Evolutionary conservation across 768 basidiomycete species (phyloP).

Genomic region (Termitomyces sp.): DNA sequence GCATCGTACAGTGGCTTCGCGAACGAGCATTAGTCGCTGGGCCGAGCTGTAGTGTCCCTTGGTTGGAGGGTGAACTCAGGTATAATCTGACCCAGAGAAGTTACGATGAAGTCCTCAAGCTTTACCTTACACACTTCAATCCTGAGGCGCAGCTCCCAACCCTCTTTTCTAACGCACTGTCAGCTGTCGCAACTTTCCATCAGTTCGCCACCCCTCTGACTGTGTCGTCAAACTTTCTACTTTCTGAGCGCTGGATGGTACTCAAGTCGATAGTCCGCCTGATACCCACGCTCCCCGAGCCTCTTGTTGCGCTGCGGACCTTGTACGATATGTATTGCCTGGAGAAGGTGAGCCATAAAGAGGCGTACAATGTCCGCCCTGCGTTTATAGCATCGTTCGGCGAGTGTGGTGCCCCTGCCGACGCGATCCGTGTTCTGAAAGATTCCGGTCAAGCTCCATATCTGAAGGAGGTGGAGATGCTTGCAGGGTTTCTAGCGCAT

Average conservation of each 20-base stretch:
- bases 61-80: conserved; percentile 14
- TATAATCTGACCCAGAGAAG: conserved; percentile 7
- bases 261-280: conserved; percentile 17
- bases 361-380: conserved; percentile 9
- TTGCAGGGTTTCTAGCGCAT: conserved; percentile 16
- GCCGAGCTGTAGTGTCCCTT: not conserved
- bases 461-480: conserved; percentile 11
- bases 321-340: conserved; percentile 13
- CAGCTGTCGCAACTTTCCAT: not conserved
- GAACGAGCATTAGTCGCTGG: conserved; percentile 8
- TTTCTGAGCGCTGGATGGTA: conserved; percentile 14
- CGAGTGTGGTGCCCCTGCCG: conserved; percentile 9
- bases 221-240: not conserved
- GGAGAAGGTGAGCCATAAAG: not conserved
- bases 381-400: conserved; percentile 18
- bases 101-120: conserved; percentile 11
- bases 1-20: conserved; percentile 6
- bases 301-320: conserved; percentile 6
- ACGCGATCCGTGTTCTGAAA: conserved; percentile 15
- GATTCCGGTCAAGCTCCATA: conserved; percentile 10
- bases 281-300: conserved; percentile 8
- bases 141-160: not conserved
- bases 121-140: conserved; percentile 10
- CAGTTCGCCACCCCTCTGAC: not conserved
- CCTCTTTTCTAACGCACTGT: conserved; percentile 7